Evolutionary conservation across 768 basidiomycete genomes (phyloP), one percentile per base, ranked within the genome.

Genomic region (Pleurotus citrinopileatus): DNA sequence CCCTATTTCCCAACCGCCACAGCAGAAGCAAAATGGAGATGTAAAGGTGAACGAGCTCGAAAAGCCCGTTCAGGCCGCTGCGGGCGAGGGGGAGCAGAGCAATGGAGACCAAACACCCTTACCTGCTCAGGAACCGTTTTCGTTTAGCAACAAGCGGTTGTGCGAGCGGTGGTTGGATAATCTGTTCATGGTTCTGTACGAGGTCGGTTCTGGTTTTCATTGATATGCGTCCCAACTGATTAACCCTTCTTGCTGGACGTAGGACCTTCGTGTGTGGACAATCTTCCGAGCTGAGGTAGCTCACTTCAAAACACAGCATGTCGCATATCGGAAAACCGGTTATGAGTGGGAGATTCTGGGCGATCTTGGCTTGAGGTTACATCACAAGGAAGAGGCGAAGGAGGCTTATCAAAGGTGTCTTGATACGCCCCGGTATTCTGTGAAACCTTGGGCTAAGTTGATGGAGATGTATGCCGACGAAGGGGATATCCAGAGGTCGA

Each of bases 131-230:
- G 89, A 91, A 54, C 73, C 87, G 2, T 93, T 91, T 67, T 91
- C 94, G 20, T 97, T 99, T 71, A 94, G 86, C 65, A 98, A 93
- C 71, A 99, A 98, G 76, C 80, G 97, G 43, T 73, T 99, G 32
- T 99, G 97, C 64, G 97, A 98, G 66, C 79, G 96, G 46, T 98
- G 97, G 97, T 76, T 99, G 43, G 95, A 98, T 65, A 98, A 98
- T 60, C 67, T 98, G 56, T 99, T 96, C 74, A 98, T 97, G 94
- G 94, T 98, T 2, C 74, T 99, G 3, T 98, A 98, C 65, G 95
- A 98, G 82, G 94, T 91, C 46, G 32, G 79, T 68, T 4, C 13
- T n/a, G 29, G 23, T 20, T 20, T 47, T 3, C 27, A 44, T 36
- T 27, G 44, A 17, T 13, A 44, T n/a, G 57, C 53, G 43, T 56